These are phyloP conservation scores for Alternaria hordeiaustralica DNA, from an alignment of 2,329 filamentous ascomycete species.

Conservation along the genomic window DNA sequence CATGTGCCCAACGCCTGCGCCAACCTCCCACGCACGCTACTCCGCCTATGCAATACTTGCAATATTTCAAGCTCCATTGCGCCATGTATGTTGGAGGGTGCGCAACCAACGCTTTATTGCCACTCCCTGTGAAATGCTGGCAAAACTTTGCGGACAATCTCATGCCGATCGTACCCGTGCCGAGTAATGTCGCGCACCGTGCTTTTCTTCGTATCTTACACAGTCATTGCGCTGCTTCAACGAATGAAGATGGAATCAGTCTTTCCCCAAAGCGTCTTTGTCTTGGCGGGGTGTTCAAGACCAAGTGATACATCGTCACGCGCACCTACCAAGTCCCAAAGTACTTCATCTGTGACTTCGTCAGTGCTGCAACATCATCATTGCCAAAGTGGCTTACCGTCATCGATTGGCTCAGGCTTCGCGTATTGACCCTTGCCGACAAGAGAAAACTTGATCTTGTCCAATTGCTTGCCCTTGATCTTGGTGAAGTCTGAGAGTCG, in stretches of 20 bases:
- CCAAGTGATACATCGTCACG: conserved; percentile 55
- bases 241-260: conserved; percentile 70
- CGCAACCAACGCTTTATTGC: conserved; percentile 1
- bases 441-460: conserved; percentile 97
- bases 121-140: conserved; percentile 9
- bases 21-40: conserved; percentile 7
- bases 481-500: conserved; percentile 91
- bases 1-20: conserved; percentile 5
- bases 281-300: conserved; percentile 69
- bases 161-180: background rate
- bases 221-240: conserved; percentile 22
- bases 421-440: conserved; percentile 70
- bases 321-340: conserved; percentile 51
- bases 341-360: conserved; percentile 50
- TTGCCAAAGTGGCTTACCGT: conserved; percentile 69
- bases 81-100: conserved; percentile 5
- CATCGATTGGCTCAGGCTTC: conserved; percentile 81
- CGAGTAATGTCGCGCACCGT: background rate
- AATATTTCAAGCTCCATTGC: conserved; percentile 9
- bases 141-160: conserved; percentile 5
- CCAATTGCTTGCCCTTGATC: conserved; percentile 96
- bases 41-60: conserved; percentile 11
- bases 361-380: conserved; percentile 13
- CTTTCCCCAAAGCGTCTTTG: conserved; percentile 64
- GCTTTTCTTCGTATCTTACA: conserved; percentile 31